A percentile compares a stretch with the other conserved stretches of the same genome.
These are phyloP conservation scores for Ascochyta fabae DNA, from an alignment of 2,329 filamentous ascomycete genomes.

Conservation along the genomic window DNA sequence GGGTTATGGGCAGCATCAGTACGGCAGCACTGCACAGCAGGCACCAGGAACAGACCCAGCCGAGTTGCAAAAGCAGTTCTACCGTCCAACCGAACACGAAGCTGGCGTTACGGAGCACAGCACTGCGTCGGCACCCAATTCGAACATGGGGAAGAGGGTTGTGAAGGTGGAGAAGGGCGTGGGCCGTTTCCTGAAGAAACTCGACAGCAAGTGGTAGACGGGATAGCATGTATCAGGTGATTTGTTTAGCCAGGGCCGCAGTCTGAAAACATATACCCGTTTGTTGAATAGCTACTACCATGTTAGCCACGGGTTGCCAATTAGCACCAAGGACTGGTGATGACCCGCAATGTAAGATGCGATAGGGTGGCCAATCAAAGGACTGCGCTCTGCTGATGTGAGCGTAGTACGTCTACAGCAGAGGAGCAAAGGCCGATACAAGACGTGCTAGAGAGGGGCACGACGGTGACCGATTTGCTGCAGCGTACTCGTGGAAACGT, in stretches of 20 bases:
- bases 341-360: conserved; percentile 13
- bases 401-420: background rate
- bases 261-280: conserved; percentile 7
- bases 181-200: conserved; percentile 74
- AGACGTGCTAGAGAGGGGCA: background rate
- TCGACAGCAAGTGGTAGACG: conserved; percentile 71
- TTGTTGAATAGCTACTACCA: background rate
- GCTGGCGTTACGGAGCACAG: conserved; percentile 35
- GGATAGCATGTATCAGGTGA: conserved; percentile 5
- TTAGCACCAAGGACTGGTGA: background rate
- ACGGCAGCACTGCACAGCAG: conserved; percentile 44
- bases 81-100: conserved; percentile 71
- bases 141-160: conserved; percentile 69
- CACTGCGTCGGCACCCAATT: conserved; percentile 41
- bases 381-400: conserved; percentile 27
- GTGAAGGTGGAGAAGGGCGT: conserved; percentile 73
- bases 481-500: background rate
- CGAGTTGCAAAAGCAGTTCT: conserved; percentile 70
- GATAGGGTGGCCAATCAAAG: conserved; percentile 24
- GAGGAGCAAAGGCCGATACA: background rate
- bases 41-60: conserved; percentile 53
- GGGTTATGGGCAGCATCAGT: conserved; percentile 64
- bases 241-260: conserved; percentile 19
- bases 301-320: background rate
- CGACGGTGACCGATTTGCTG: conserved; percentile 2